A percentile compares a stretch with the other conserved stretches of the same genome.
Evolutionary conservation across 306 rosid genomes (phyloP).

Genomic region (Fragaria nilgerrensis): DNA sequence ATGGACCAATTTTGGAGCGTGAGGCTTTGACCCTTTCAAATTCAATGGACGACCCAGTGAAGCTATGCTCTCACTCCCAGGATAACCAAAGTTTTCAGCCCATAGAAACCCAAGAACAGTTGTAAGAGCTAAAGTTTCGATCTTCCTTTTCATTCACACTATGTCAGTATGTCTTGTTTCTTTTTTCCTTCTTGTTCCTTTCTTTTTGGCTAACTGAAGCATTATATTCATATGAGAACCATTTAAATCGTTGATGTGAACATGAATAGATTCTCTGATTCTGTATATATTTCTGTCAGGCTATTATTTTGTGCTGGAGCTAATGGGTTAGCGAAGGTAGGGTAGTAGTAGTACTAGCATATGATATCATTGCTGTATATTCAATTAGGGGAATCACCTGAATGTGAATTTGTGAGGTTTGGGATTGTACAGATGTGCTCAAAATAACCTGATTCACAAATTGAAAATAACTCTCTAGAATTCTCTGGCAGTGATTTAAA

Average conservation of each 20-base stretch:
- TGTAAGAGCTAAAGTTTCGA: not conserved
- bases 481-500: not conserved
- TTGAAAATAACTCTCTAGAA: not conserved
- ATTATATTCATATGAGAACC: not conserved
- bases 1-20: not conserved
- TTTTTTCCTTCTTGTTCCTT: not conserved
- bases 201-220: not conserved
- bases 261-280: not conserved
- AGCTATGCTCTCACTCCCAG: not conserved
- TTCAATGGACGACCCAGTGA: not conserved
- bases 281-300: not conserved
- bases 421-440: not conserved
- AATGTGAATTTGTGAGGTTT: not conserved
- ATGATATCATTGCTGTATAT: not conserved
- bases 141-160: not conserved
- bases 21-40: not conserved
- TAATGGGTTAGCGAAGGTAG: constrained; percentile 6
- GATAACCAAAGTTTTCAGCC: not conserved
- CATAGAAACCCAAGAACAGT: not conserved
- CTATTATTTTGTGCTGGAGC: not conserved
- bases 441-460: constrained; percentile 2
- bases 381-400: not conserved
- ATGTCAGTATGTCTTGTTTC: too few relatives aligned
- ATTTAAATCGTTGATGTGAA: not conserved
- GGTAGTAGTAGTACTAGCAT: not conserved